phyloP scores from a whole-genome alignment of 495 filamentous ascomycete genomes.

The Daldinia childiae region DNA sequence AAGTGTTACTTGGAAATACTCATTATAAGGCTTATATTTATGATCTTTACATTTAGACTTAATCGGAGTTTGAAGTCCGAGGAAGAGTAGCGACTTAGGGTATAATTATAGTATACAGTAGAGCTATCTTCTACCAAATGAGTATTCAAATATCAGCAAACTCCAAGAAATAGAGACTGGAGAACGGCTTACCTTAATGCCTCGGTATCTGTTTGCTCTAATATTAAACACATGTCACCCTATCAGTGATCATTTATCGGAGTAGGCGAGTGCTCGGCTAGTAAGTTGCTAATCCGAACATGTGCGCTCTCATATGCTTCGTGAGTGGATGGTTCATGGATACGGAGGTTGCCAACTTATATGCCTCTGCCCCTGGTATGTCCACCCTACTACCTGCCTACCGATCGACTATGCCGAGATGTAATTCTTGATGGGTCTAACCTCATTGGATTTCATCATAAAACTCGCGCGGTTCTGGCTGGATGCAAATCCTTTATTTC shows the following conservation, averaged over 20 bases:
- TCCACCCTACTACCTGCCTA: no score
- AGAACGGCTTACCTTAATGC: neutral
- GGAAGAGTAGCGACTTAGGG: neutral
- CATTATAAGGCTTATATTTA: slow-evolving; percentile 9
- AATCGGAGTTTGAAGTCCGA: slow-evolving; percentile 13
- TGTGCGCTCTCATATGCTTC: neutral
- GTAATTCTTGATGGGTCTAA: neutral
- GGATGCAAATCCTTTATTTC: slow-evolving; percentile 21
- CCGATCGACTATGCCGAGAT: neutral
- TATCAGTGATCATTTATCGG: no score
- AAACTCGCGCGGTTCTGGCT: slow-evolving; percentile 18
- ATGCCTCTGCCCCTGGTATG: no score
- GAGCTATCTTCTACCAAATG: neutral
- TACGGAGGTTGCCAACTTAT: neutral
- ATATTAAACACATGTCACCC: neutral
- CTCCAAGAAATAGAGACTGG: neutral
- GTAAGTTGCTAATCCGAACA: no score
- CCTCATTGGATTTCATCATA: slow-evolving; percentile 21
- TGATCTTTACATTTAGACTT: slow-evolving; percentile 18
- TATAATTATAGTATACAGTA: neutral
- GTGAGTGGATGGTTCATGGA: slow-evolving; percentile 8
- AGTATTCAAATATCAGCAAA: slow-evolving; percentile 6
- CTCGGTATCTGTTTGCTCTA: neutral
- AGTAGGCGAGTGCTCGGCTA: no score
- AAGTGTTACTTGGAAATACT: slow-evolving; percentile 9